These are phyloP conservation scores for Pyrenophora teres DNA, from an alignment of 2,329 filamentous ascomycete genomes.

Conservation along the genomic window DNA sequence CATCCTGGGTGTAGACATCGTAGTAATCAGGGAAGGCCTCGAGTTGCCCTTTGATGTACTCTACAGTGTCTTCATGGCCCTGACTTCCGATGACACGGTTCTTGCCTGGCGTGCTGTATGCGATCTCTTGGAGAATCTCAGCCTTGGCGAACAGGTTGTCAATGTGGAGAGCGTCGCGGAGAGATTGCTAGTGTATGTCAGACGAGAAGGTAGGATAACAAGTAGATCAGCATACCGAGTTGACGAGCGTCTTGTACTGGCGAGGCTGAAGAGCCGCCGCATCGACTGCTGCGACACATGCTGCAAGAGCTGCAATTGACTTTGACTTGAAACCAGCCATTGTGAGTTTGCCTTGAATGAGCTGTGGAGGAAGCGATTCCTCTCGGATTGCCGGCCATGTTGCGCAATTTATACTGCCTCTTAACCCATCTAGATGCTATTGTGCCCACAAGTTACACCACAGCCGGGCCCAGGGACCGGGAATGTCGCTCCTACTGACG, in stretches of 20 bases:
- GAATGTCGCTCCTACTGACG: constrained; percentile 14
- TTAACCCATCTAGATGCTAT: neutral
- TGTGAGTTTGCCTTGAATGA: neutral
- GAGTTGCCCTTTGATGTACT: constrained; percentile 43
- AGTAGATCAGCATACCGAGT: constrained; percentile 22
- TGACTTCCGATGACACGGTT: constrained; percentile 50
- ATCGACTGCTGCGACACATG: constrained; percentile 24
- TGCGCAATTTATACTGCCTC: constrained; percentile 16
- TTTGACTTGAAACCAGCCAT: constrained; percentile 31
- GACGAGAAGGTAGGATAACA: neutral
- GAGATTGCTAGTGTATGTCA: constrained; percentile 21
- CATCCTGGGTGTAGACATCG: constrained; percentile 40
- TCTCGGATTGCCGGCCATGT: constrained; percentile 1
- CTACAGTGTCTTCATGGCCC: constrained; percentile 49
- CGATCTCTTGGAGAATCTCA: constrained; percentile 44
- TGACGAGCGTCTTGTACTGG: constrained; percentile 31
- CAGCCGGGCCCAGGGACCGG: constrained; percentile 15
- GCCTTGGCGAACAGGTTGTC: constrained; percentile 38
- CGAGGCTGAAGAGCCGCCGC: constrained; percentile 31
- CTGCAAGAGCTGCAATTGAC: constrained; percentile 30
- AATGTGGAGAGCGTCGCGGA: constrained; percentile 31
- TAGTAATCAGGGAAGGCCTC: constrained; percentile 45
- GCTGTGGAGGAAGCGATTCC: constrained; percentile 1
- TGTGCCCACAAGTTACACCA: neutral
- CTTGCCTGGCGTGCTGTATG: constrained; percentile 46